Base-by-base conservation (phyloP, 75 land plant species). In the Sequoia sempervirens region DNA sequence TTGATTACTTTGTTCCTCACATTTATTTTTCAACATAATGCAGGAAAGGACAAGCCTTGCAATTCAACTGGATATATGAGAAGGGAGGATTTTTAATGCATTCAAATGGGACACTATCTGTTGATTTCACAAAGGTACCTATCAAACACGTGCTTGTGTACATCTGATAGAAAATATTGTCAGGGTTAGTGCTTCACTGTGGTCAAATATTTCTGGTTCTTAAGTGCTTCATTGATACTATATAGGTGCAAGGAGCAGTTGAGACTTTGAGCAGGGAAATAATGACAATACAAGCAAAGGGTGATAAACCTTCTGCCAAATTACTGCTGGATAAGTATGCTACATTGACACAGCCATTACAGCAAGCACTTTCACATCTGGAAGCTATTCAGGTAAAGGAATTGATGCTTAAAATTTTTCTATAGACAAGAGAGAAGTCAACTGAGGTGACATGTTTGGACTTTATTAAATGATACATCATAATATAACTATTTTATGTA, bases 11-110 rank as follows among this genome's bases (percentile, higher is more conserved):
- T 78, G 12, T 45, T n/a, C 46, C 23, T 78, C 2, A 40, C 50
- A 26, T 84, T 23, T 8, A 45, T 84, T 81, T 45, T 81, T 78
- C 41, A 23, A 78, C 50, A 53, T 17, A 26, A 23, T 52, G 58
- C 93, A 97, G 99, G 80, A 97, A 94, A 88, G 99, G 99, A 34
- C 96, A 96, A 84, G 96, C 98, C 76, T 82, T 97, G 86, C 96
- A 97, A 87, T 97, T 97, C 75, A 97, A 97, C 84, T 97, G 92
- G 90, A 84, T 95, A 70, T 89, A 86, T 81, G 95, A 97, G 83
- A 91, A 91, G 83, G 95, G 92, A 82, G 99, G 94, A 58, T 96
- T 96, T 83, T 82, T 87, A 53, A 50, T 92, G 83, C 85, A 92
- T 54, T 83, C 88, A 12, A 89, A 96, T 88, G 96, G 94, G 41